Evolutionary conservation across 768 basidiomycete species (phyloP), one percentile per base, ranked within the genome.

Genomic region (Trametes cingulata): DNA sequence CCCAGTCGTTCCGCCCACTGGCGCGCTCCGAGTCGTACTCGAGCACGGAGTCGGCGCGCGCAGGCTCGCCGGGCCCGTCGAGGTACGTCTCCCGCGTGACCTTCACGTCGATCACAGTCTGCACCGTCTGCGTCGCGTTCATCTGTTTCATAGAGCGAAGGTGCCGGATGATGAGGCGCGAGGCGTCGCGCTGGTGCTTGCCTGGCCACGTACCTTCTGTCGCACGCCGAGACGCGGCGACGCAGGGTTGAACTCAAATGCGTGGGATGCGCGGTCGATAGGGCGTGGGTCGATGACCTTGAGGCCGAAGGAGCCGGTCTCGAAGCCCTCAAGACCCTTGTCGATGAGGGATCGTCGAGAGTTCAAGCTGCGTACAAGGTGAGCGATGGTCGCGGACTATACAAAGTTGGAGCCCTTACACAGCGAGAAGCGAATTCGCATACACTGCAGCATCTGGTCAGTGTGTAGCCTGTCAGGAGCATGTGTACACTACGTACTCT

Each of bases 241-340:
- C 19, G 45, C 20, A 9, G 45, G 24, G 45, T 13, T 20, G 22
- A 25, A 20, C 45, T 46, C 35, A 33, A 33, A 33, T 36, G 37
- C 39, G 39, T 36, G 36, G 35, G 24, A 49, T 22, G 45, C 50
- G 33, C 39, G 41, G 22, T 12, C 37, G 22, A 24, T 46, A 6
- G 19, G 20, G 19, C 40, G 58, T 9, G 51, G 43, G 19, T 60
- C 58, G 39, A 48, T 7, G 25, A 49, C 25, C 36, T 52, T 40
- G 17, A 60, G 52, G 9, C 59, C 59, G 39, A 60, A 60, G 13
- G 59, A 60, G 37, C 59, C 59, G 15, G 52, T 60, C 27, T 60
- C 59, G 46, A 49, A 54, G 8, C 59, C 59, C 19, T 48, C 52
- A 8, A 60, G 19, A 14, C 59, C 52, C 22, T 53, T 46, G 40